These are phyloP conservation scores for Alternaria brassicae DNA, from an alignment of 2,329 filamentous ascomycete species.

Conservation along the genomic window DNA sequence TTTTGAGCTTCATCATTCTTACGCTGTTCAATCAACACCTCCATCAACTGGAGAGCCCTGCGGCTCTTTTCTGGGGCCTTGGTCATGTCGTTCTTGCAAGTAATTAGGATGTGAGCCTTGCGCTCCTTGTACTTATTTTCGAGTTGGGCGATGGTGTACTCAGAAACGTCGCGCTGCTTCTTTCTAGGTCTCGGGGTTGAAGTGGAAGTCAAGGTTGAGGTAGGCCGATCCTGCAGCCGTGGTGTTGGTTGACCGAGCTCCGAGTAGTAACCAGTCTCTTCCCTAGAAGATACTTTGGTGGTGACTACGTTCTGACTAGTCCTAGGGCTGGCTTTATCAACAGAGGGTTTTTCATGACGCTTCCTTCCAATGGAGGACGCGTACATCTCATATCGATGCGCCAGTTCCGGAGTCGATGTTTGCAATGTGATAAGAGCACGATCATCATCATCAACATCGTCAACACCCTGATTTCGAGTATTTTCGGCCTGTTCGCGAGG, in stretches of 20 bases:
- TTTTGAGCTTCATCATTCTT: background rate
- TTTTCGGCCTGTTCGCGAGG: background rate
- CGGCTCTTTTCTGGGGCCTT: background rate
- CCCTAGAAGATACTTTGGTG: background rate
- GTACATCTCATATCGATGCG: constrained; percentile 13
- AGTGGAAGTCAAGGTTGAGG: background rate
- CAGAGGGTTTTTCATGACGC: background rate
- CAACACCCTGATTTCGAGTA: background rate
- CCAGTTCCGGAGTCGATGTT: constrained; percentile 8
- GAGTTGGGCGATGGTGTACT: background rate
- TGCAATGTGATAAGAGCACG: background rate
- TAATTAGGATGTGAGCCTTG: background rate
- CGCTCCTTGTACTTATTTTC: constrained; percentile 6
- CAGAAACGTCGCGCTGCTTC: background rate
- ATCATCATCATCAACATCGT: background rate
- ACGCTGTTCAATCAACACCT: background rate
- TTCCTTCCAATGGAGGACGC: background rate
- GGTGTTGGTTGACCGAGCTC: background rate
- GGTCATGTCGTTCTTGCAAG: background rate
- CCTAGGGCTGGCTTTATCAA: background rate
- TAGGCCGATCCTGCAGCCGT: background rate
- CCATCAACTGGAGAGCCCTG: background rate
- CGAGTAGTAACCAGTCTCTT: background rate
- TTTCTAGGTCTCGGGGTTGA: background rate
- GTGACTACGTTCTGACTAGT: background rate